Evolutionary conservation across 2,329 filamentous ascomycete genomes (phyloP), one percentile per base, ranked within the genome.

Genomic region (Aspergillus eucalypticola): DNA sequence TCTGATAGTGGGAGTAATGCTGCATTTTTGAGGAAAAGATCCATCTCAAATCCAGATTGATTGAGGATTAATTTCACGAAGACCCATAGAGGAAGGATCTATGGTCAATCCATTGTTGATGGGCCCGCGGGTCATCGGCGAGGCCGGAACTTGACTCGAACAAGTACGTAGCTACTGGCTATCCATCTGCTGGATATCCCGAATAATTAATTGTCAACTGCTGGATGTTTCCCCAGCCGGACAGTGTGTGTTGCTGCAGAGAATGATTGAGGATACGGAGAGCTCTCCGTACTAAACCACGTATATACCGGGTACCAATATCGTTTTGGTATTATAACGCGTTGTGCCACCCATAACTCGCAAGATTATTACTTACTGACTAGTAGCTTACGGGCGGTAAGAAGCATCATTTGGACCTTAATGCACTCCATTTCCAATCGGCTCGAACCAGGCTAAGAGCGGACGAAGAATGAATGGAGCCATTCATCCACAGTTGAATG

Each of bases 381-480:
- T 29, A 27, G 25, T 29, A 53, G 50, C 17, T 19, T 17, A 21
- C 41, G 41, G 41, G 41, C 41, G 41, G 41, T 44, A 44, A 35
- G 15, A 56, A 21, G 27, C 50, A 35, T 21, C n/a, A n/a, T n/a
- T n/a, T 27, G 21, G 50, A 58, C 56, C 50, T 48, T 58, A 54
- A 46, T 23, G 10, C 21, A 27, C 23, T 13, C 35, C 17, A 17
- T 32, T 46, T 49, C 56, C 56, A 58, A 54, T 58, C 56, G 56
- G 56, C 56, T 54, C 39, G 39, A 54, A 48, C 27, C 39, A 53
- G 41, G 38, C 41, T 52, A 58, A 58, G 56, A 58, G 51, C 41
- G 50, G 51, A 38, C 56, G 56, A 58, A 58, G 56, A 58, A 58
- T 54, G 49, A 48, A 44, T 44, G 17, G 41, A 44, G 17, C 41